Percentiles rank a stretch among this genome's conserved stretches.
Conservation (phyloP, 208 protist genomes). For the Naegleria lovaniensis region DNA sequence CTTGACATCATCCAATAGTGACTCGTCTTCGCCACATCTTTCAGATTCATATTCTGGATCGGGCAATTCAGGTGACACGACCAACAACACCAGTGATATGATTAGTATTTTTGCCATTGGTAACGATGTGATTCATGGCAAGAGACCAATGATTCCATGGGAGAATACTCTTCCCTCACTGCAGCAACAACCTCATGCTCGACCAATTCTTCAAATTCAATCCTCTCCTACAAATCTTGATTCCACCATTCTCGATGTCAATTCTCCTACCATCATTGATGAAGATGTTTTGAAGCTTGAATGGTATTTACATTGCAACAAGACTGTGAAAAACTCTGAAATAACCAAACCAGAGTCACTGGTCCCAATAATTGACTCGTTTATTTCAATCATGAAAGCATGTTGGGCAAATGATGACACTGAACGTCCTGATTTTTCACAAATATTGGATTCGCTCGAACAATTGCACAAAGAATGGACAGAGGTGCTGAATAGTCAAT, state of each 20-base stretch:
- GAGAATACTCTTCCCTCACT: background rate
- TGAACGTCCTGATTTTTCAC: background rate
- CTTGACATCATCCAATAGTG: background rate
- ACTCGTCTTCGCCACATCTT: background rate
- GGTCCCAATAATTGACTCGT: background rate
- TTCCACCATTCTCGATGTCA: background rate
- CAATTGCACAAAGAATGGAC: too few species aligned
- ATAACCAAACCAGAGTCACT: background rate
- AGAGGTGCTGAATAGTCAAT: too few species aligned
- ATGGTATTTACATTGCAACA: background rate
- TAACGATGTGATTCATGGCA: background rate
- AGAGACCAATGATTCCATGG: background rate
- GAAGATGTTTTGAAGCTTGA: background rate
- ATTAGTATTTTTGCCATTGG: background rate
- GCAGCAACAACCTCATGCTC: too few species aligned
- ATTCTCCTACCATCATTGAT: background rate
- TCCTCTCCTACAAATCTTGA: background rate
- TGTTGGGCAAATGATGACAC: background rate
- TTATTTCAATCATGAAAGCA: background rate
- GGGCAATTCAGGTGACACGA: background rate
- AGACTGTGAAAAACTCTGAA: background rate
- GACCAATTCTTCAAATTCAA: background rate
- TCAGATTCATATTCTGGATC: background rate
- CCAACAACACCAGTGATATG: background rate
- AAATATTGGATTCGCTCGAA: background rate